A percentile compares a stretch with the other conserved stretches of the same genome.
Conservation (phyloP, 257 asterid genomes). For the Solanum raphanifolium region DNA sequence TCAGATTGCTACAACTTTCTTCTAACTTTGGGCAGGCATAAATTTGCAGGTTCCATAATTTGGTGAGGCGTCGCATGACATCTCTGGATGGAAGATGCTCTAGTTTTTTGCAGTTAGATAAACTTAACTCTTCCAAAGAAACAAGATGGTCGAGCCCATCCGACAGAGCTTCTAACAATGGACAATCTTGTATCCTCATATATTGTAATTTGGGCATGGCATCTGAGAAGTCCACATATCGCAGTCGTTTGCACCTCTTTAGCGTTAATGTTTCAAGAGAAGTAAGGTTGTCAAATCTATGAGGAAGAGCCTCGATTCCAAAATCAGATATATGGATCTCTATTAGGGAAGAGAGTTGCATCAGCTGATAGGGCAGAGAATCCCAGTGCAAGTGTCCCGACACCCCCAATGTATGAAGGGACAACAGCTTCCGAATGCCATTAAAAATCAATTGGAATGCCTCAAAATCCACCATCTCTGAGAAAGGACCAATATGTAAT, state of each 20-base stretch:
- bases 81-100: not conserved
- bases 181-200: rapidly evolving
- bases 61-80: not conserved
- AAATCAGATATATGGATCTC: rapidly evolving
- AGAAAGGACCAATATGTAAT: not conserved
- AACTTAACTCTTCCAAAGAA: not conserved
- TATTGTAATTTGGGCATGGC: not conserved
- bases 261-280: not conserved
- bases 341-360: constrained; percentile 6
- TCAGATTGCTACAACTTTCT: not conserved
- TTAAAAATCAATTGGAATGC: not conserved
- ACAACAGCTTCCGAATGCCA: not conserved
- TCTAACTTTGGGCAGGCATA: not conserved
- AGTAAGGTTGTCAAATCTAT: constrained; percentile 5
- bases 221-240: not conserved
- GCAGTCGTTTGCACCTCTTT: not conserved
- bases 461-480: not conserved
- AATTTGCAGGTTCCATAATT: rapidly evolving
- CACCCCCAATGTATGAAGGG: not conserved
- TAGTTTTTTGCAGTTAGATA: not conserved
- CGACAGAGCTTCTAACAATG: not conserved
- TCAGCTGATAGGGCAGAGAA: constrained; percentile 8
- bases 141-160: not conserved
- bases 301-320: constrained; percentile 14
- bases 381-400: not conserved